Base-by-base conservation (phyloP, 306 rosid species). In the Cucurbita ficifolia region DNA sequence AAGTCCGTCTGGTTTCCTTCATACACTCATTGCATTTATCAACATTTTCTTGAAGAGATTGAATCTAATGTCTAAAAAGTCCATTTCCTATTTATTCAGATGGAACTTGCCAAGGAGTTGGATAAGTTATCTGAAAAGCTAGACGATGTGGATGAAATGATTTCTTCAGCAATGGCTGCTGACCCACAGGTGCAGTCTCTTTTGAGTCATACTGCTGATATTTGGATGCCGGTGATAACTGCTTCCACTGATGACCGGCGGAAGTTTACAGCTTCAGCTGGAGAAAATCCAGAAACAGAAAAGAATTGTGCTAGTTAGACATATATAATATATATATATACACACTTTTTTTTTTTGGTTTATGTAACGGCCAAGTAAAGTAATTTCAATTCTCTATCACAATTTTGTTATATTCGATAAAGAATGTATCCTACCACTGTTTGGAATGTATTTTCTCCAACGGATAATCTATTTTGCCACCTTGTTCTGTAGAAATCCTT, bases 161-260 rank as follows among this genome's bases (percentile, higher is more conserved):
- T 90, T 81, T 93, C 96, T 67, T 79, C 96, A 72, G 80, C 96
- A 63, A 86, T 89, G 88, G 93, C 93, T 78, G 75, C 86, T 52
- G 97, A 93, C 82, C 98, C 98, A 7, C 90, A 90, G 60, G 98
- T 93, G 76, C 83, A 76, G 46, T 82, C 92, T 5, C 92, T 90
- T 51, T 79, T 93, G 85, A 93, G 97, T 62, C 86, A 70, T n/a
- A 90, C 98, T 2, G 94, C 97, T 68, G 89, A 86, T 79, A 72
- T 88, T 52, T 93, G 96, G 98, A 80, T 93, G 87, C 98, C 98
- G 0, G 97, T 93, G 24, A 87, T 93, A 81, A 90, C 94, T 65
- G 96, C 97, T 29, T 80, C 80, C 35, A 83, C 90, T 1, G 97
- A 93, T 70, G 96, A 90, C 78, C 82, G 97, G 6, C 89, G 88